A percentile compares a stretch with the other conserved stretches of the same genome.
Evolutionary conservation across 2,329 filamentous ascomycete genomes (phyloP).

Genomic region (Alternaria metachromatica): DNA sequence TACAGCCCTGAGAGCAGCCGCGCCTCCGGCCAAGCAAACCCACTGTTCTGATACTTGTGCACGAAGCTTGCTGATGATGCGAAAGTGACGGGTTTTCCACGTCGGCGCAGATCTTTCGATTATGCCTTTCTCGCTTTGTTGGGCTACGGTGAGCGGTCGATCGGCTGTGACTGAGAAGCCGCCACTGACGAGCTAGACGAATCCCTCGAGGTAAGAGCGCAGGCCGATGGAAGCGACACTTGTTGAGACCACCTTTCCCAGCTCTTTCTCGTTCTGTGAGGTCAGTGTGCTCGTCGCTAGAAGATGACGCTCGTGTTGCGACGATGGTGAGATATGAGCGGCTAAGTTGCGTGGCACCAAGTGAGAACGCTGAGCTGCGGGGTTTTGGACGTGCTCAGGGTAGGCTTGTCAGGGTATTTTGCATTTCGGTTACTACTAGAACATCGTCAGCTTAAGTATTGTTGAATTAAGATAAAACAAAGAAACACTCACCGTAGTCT

Average conservation of each 20-base stretch:
- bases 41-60: constrained; percentile 5
- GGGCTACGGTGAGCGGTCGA: constrained; percentile 10
- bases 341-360: constrained; percentile 12
- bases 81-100: constrained; percentile 1
- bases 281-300: constrained; percentile 6
- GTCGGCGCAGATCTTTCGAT: constrained; percentile 5
- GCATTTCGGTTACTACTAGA: constrained; percentile 26
- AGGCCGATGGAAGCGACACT: constrained; percentile 1
- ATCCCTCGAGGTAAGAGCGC: constrained; percentile 16
- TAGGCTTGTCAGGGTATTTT: constrained; percentile 11
- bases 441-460: constrained; percentile 19
- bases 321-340: constrained; percentile 6
- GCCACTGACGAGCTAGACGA: constrained; percentile 17
- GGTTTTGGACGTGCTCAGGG: constrained; percentile 9
- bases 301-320: constrained; percentile 3
- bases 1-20: constrained; percentile 21
- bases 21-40: constrained; percentile 15
- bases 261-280: constrained; percentile 12
- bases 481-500: constrained; percentile 22
- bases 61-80: background rate
- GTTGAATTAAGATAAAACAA: background rate
- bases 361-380: constrained; percentile 19
- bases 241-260: background rate
- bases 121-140: constrained; percentile 12
- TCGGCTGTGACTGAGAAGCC: constrained; percentile 20